Conservation (phyloP, 768 basidiomycete species). For the Terana coerulea region DNA sequence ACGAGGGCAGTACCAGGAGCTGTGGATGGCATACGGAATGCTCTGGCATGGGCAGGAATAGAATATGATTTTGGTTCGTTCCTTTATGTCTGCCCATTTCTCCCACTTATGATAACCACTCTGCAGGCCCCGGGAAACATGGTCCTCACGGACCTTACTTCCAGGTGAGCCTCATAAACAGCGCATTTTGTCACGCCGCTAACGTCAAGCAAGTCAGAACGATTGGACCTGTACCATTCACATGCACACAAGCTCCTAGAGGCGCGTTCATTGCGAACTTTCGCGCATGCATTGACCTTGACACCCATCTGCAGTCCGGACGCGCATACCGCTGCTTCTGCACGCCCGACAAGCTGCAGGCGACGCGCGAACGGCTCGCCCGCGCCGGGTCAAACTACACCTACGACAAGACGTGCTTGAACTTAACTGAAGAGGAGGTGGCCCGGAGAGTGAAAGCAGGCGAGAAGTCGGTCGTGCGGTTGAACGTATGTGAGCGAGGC, state of each 20-base stretch:
- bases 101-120: no score
- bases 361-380: conserved; percentile 66
- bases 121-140: conserved; percentile 70
- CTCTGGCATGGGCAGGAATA: conserved; percentile 87
- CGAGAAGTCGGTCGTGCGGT: conserved; percentile 76
- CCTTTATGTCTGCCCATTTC: neutral
- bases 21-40: conserved; percentile 72
- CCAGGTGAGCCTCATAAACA: conserved; percentile 63
- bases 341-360: conserved; percentile 61
- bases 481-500: conserved; percentile 59
- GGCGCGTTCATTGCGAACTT: conserved; percentile 36
- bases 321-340: conserved; percentile 97
- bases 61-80: conserved; percentile 84
- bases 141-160: conserved; percentile 84
- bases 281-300: neutral
- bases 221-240: conserved; percentile 76
- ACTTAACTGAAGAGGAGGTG: conserved; percentile 84
- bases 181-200: neutral
- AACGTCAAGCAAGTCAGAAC: conserved; percentile 62
- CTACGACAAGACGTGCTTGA: conserved; percentile 87
- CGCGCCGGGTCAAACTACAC: conserved; percentile 70
- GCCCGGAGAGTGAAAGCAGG: conserved; percentile 68
- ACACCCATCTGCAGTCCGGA: conserved; percentile 50
- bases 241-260: conserved; percentile 75
- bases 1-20: conserved; percentile 78